Base-by-base conservation (phyloP, 2,329 filamentous ascomycete genomes). In the Domatiomyces globalis region DNA sequence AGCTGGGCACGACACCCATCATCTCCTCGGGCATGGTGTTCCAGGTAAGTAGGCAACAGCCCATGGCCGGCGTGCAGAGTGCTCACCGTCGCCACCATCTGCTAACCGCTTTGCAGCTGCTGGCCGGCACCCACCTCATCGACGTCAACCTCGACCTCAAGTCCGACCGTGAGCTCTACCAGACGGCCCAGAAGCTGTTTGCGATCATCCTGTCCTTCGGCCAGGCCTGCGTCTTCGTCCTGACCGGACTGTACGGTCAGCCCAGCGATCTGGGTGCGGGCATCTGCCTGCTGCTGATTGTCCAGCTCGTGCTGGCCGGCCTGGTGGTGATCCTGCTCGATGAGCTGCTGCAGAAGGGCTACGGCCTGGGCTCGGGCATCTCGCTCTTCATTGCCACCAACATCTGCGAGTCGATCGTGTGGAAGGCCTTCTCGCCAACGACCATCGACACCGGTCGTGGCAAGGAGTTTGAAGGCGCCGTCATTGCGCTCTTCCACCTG, bases 1-100 rank as follows among this genome's bases (percentile, higher is more conserved):
- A 95, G 68, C 68, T 95, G 75, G 88, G 89, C 76, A 92, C 96
- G 64, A 95, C 92, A 20, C 94, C 94, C 64, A 98, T 98, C 72
- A 96, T 98, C 74, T 95, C 92, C 55, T 96, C 92, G 39, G 92
- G 92, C 73, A 98, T 98, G 92, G 88, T 98, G 66, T 98, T 98
- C 82, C 92, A 98, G 72, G 72, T 75, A 70, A 57, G 66, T 52
- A n/a, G 39, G 15, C 9, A 36, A 45, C 39, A 48, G 48, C 22
- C 44, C 15, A 18, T 12, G 43, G 7, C 27, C 22, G 8, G 25
- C 18, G 22, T 42, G 19, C 12, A 46, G 33, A 51, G 39, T 49
- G 36, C 39, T 25, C 6, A 6, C 22, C 22, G 22, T 25, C 22
- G 22, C 22, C 22, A 25, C 3, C 22, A 3, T 6, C 22, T 36